A percentile compares a stretch with the other conserved stretches of the same genome.
Evolutionary conservation across 371 early-diverging fungal species (phyloP).

Genomic region (Actinomucor elegans): DNA sequence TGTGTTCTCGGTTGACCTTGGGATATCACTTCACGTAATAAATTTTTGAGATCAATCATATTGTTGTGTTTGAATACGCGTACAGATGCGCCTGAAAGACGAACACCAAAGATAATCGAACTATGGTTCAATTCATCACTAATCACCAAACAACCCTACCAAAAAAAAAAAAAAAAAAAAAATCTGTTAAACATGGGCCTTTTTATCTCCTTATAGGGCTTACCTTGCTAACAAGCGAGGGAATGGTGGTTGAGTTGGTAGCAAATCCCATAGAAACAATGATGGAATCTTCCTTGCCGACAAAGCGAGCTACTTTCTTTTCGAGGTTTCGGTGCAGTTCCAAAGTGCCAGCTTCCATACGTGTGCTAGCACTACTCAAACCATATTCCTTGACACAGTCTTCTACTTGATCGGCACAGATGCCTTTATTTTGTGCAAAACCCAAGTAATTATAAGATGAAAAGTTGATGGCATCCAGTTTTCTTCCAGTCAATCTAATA

Average conservation of each 20-base stretch:
- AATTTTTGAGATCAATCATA: conserved; percentile 75
- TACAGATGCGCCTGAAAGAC: conserved; percentile 93
- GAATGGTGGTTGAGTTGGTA: conserved; percentile 98
- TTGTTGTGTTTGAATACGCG: conserved; percentile 97
- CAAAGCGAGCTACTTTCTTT: conserved; percentile 89
- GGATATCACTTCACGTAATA: conserved; percentile 91
- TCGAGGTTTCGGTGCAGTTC: conserved; percentile 86
- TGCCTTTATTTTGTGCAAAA: conserved; percentile 91
- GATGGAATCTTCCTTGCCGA: conserved; percentile 94
- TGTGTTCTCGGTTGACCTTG: conserved; percentile 99
- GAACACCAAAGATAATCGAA: conserved; percentile 96
- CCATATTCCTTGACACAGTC: conserved; percentile 67
- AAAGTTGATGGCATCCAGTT: conserved; percentile 85
- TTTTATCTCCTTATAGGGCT: no score
- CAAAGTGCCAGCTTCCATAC: conserved; percentile 72
- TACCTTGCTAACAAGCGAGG: conserved; percentile 86
- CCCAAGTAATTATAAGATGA: conserved; percentile 99
- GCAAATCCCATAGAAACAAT: conserved; percentile 99
- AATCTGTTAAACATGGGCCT: no score
- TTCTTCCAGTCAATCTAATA: conserved; percentile 75
- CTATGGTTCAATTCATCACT: conserved; percentile 98
- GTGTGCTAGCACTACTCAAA: conserved; percentile 63
- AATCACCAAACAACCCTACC: conserved; percentile 94
- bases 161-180: no score
- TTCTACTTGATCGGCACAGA: conserved; percentile 93